Conservation (phyloP, 768 basidiomycete species). For the Naganishia antarctica region DNA sequence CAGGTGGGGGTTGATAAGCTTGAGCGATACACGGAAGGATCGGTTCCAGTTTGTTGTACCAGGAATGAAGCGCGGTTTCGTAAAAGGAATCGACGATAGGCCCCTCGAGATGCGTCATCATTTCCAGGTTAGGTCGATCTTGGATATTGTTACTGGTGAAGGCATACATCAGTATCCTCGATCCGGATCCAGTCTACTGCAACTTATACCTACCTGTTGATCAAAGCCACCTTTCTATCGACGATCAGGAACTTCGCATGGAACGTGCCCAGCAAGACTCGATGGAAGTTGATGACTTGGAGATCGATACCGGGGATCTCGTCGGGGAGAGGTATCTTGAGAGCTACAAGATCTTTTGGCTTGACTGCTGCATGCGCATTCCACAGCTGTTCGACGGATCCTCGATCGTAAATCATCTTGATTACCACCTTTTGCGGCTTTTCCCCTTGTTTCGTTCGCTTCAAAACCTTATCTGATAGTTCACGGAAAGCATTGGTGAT, state of each 20-base stretch:
- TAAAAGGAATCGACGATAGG: constrained; percentile 66
- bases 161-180: background rate
- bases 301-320: constrained; percentile 62
- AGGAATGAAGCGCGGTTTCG: constrained; percentile 64
- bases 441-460: constrained; percentile 46
- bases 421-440: constrained; percentile 55
- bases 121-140: constrained; percentile 53
- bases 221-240: constrained; percentile 62
- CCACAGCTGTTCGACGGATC: constrained; percentile 57
- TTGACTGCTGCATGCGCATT: constrained; percentile 55
- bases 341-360: constrained; percentile 53
- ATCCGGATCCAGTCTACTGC: background rate
- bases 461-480: constrained; percentile 55
- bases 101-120: constrained; percentile 69
- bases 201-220: constrained; percentile 52
- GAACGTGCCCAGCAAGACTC: constrained; percentile 62
- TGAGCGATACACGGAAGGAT: constrained; percentile 42
- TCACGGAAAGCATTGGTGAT: constrained; percentile 57
- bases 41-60: constrained; percentile 52
- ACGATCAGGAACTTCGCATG: constrained; percentile 68
- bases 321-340: constrained; percentile 56
- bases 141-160: constrained; percentile 46
- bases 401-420: constrained; percentile 68
- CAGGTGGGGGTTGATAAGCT: constrained; percentile 42
- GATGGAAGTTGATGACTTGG: constrained; percentile 56